Evolutionary conservation across 225 moss, liverwort and hornwort species (phyloP), one percentile per base, ranked within the genome.

Genomic region (Polytrichum commune): DNA sequence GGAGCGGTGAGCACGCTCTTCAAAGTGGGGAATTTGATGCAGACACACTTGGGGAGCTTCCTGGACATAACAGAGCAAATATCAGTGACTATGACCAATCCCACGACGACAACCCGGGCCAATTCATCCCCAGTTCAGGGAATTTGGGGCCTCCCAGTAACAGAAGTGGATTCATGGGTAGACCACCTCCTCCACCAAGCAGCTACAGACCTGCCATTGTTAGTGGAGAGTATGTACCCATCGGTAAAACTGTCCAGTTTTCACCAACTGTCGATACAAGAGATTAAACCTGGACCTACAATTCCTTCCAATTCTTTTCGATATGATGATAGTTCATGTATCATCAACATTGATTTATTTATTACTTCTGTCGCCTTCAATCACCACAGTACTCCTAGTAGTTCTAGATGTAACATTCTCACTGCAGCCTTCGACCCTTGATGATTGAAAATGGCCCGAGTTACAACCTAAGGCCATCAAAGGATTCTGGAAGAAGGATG

Each of bases 241-340:
- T 85, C 26, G 72, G 85, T 53, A 85, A 85, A 79, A 85, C 82
- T 6, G 85, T 85, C 19, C 79, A 72, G 77, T 85, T 85, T 29
- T 64, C 79, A 53, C 66, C 79, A 22, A 68, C n/a, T 23, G 35
- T 85, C 66, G 75, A 73, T 46, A 46, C 13, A 46, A 46, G 46
- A 46, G 46, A 46, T 46, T 46, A 46, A 46, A 46, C 46, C 46
- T 46, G 3, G 16, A 46, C 4, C 16, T 16, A 4, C 46, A 46
- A 46, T 46, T 46, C 16, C 16, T 46, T 46, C 46, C 13, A 46
- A 46, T 16, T 46, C 46, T 46, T 46, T 46, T 46, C 46, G 16
- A 46, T 16, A 2, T 46, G 46, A 46, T 46, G 46, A 46, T 46
- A 32, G 16, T 13, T 46, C 46, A 46, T 16, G 46, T 3, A 46